phyloP scores from a whole-genome alignment of 225 moss, liverwort and hornwort genomes.

The Ulota crispa region DNA sequence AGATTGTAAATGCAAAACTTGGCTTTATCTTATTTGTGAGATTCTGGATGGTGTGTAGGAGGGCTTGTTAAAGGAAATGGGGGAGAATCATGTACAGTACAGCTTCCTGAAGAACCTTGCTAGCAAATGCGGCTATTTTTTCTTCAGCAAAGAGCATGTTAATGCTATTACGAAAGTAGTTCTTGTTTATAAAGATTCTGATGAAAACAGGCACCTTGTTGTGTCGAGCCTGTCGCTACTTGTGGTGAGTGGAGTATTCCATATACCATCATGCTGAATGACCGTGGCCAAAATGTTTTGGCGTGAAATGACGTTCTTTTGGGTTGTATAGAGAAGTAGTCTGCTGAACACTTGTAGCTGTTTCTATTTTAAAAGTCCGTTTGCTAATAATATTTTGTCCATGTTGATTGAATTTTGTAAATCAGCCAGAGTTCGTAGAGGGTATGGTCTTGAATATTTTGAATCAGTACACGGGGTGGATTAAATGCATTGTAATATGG shows the following conservation, averaged over 20 bases:
- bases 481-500: not conserved
- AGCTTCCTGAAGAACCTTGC: constrained; percentile 81
- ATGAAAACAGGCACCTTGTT: constrained; percentile 60
- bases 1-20: not conserved
- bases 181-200: constrained; percentile 54
- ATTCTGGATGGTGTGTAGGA: constrained; percentile 56
- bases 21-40: not conserved
- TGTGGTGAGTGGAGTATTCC: constrained; percentile 58
- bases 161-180: constrained; percentile 62
- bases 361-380: not conserved
- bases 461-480: not conserved
- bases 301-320: not conserved
- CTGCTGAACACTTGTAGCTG: not conserved
- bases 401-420: not conserved
- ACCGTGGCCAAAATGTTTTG: not conserved
- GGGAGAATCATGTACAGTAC: constrained; percentile 80
- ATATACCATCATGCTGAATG: not conserved
- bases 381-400: not conserved
- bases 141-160: constrained; percentile 87
- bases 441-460: not conserved
- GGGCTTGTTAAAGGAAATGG: constrained; percentile 68
- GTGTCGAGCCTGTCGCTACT: constrained; percentile 71
- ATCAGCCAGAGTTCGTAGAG: not conserved
- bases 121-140: constrained; percentile 74
- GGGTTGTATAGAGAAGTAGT: not conserved